phyloP scores from a whole-genome alignment of 176 grass and related monocot genomes.

The Panicum miliaceum region DNA sequence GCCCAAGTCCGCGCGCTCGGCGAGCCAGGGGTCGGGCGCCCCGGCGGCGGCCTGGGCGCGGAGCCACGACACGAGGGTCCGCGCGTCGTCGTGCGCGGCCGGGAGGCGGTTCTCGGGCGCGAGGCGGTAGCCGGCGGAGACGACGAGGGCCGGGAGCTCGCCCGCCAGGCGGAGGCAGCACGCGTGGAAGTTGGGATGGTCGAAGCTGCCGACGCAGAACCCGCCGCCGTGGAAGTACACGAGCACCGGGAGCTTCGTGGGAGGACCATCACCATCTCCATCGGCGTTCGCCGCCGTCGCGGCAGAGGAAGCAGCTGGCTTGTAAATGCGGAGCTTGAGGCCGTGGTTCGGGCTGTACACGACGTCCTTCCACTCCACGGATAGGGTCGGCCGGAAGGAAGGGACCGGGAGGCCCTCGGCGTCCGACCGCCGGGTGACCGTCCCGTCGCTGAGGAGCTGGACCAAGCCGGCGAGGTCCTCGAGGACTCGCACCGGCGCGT shows the following conservation, averaged over 20 bases:
- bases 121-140: conserved; percentile 67
- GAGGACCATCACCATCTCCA: too few relatives aligned
- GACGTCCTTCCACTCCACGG: conserved; percentile 38
- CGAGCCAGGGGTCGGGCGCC: conserved; percentile 41
- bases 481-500: not conserved
- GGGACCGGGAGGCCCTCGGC: not conserved
- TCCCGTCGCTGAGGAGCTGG: conserved; percentile 46
- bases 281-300: too few relatives aligned
- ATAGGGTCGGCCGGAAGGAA: not conserved
- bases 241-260: conserved; percentile 42
- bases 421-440: not conserved
- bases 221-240: conserved; percentile 55
- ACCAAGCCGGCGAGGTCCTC: not conserved
- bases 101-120: conserved; percentile 66
- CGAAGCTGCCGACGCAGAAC: conserved; percentile 36
- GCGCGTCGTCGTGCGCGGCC: conserved; percentile 55
- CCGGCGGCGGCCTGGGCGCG: not conserved
- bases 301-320: not conserved
- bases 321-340: conserved; percentile 49
- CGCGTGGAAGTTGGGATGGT: conserved; percentile 26
- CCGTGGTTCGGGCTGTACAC: conserved; percentile 20
- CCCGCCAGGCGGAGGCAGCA: conserved; percentile 45
- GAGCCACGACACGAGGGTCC: conserved; percentile 35
- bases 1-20: conserved; percentile 37
- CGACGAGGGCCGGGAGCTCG: conserved; percentile 48